phyloP scores from a whole-genome alignment of 1,284 basidiomycete genomes.

The Cutaneotrichosporon cavernicola region DNA sequence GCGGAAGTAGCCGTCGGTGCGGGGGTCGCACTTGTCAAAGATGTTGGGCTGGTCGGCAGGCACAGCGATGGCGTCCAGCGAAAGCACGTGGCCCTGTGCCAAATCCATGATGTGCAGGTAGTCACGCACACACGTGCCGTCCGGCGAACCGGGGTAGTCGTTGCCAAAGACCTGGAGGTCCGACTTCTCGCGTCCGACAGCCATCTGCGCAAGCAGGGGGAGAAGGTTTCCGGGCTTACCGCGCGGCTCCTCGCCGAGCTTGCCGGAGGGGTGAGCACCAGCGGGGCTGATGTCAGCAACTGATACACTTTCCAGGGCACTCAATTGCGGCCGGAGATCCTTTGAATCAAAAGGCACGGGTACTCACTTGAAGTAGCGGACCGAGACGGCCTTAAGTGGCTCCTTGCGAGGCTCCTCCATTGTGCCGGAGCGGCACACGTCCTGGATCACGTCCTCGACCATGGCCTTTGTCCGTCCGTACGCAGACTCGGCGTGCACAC shows the following conservation, averaged over 20 bases:
- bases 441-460: slow-evolving; percentile 86
- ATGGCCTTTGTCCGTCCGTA: slow-evolving; percentile 97
- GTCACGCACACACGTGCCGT: slow-evolving; percentile 96
- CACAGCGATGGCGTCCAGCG: slow-evolving; percentile 69
- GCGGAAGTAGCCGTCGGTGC: slow-evolving; percentile 63
- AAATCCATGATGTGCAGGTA: slow-evolving; percentile 97
- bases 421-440: slow-evolving; percentile 72
- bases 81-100: slow-evolving; percentile 87
- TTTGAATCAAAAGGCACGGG: background rate
- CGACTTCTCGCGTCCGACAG: slow-evolving; percentile 81
- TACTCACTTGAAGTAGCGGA: slow-evolving; percentile 91
- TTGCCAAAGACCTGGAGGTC: slow-evolving; percentile 92
- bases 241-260: slow-evolving; percentile 92
- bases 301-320: background rate
- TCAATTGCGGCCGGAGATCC: background rate
- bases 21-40: slow-evolving; percentile 48
- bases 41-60: slow-evolving; percentile 34
- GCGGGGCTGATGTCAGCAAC: slow-evolving; percentile 68
- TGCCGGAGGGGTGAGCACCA: slow-evolving; percentile 88
- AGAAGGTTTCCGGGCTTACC: slow-evolving; percentile 94
- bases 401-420: slow-evolving; percentile 25
- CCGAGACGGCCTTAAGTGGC: slow-evolving; percentile 43
- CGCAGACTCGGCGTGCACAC: slow-evolving; percentile 82
- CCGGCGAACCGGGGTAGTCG: slow-evolving; percentile 81
- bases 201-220: slow-evolving; percentile 93